Conservation (phyloP, 495 filamentous ascomycete species). For the Podospora australis region DNA sequence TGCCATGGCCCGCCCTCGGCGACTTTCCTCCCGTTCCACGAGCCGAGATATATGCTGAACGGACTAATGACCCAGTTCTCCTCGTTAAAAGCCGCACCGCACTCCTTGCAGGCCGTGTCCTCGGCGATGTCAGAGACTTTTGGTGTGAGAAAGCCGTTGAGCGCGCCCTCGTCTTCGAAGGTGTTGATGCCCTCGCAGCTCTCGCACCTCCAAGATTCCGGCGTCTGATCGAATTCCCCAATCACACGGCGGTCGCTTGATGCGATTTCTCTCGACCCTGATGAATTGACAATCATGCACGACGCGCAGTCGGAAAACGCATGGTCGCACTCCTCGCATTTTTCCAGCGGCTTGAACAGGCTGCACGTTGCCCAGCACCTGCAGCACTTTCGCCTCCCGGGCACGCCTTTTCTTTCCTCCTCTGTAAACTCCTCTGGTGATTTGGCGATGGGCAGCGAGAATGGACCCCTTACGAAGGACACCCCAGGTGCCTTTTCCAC, state of each 20-base stretch:
- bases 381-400: slow-evolving; percentile 16
- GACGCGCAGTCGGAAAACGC: slow-evolving; percentile 8
- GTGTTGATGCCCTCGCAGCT: slow-evolving; percentile 14
- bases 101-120: slow-evolving; percentile 10
- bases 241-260: slow-evolving; percentile 6
- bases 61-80: slow-evolving; percentile 19
- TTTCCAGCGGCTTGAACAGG: slow-evolving; percentile 13
- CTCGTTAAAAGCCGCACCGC: slow-evolving; percentile 9
- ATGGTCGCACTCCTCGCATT: slow-evolving; percentile 14
- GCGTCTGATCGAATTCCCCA: slow-evolving; percentile 21
- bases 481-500: slow-evolving; percentile 10
- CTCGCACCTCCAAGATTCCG: slow-evolving; percentile 15
- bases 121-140: slow-evolving; percentile 7
- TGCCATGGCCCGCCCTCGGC: slow-evolving; percentile 19
- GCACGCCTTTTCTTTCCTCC: slow-evolving; percentile 13
- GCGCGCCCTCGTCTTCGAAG: slow-evolving; percentile 8
- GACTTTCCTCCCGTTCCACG: slow-evolving; percentile 17
- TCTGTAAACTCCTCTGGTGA: slow-evolving; percentile 14
- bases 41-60: slow-evolving; percentile 15
- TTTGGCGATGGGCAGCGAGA: slow-evolving; percentile 15
- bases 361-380: slow-evolving; percentile 13
- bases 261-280: slow-evolving; percentile 15
- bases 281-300: slow-evolving; percentile 16
- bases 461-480: slow-evolving; percentile 7
- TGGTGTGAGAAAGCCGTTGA: slow-evolving; percentile 14